Base-by-base conservation (phyloP, 1,284 basidiomycete genomes). In the Rhodotorula sp. region DNA sequence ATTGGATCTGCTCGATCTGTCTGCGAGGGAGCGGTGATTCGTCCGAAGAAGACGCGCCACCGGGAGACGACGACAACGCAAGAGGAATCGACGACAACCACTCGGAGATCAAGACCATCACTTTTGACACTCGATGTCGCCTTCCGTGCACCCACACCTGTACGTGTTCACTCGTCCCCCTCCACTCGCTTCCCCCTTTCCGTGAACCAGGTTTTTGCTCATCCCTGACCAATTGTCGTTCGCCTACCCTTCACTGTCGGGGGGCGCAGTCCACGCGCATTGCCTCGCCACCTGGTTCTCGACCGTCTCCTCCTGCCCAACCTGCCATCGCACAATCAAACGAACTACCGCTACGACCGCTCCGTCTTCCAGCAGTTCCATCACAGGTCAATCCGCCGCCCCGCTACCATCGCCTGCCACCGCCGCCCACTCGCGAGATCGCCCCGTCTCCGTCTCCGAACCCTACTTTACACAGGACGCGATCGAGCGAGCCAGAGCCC, bases 281-380 rank as follows among this genome's bases (percentile, higher is more conserved):
- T 60, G 59, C 44, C 57, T 69, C 29, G 42, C 60, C 10, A 14
- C 7, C 42, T 69, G 68, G 68, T 59, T 69, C 60, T 10, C 51
- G 24, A 24, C n/a, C 48, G 60, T 66, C 51, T 46, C 54, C 17
- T 62, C 58, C 48, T 69, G 68, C 46, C 64, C 68, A 1, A 62
- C 68, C 24, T 69, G 68, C 46, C 68, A 69, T 26, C 46, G 29
- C 33, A 46, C 44, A 44, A 51, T 54, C n/a, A 33, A 44, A 2
- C 6, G 55, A 0, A 15, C 64, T 2, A 30, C 64, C 20, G 1
- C 57, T 3, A n/a, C n/a, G 10, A 20, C 54, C 15, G 22, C 45
- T n/a, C 45, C 61, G 57, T 33, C 33, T 33, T 33, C 33, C 33
- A 33, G 33, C 37, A 12, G 37, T 12, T 42, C 37, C 37, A 42